phyloP scores from a whole-genome alignment of 768 basidiomycete species.

The Guyanaporus albipodus region DNA sequence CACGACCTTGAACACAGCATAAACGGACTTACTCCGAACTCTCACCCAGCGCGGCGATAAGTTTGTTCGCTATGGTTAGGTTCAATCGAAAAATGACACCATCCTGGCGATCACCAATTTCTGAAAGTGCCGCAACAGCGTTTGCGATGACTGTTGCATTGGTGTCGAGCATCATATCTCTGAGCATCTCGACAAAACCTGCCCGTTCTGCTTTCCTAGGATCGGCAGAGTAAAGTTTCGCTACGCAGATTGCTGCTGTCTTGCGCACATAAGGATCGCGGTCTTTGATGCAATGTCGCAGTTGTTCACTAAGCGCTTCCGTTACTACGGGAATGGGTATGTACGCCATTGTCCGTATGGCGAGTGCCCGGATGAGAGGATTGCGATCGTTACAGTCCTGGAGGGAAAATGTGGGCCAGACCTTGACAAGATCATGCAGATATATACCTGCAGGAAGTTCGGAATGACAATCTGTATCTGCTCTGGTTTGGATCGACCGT shows the following conservation, averaged over 20 bases:
- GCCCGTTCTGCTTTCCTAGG: conserved; percentile 81
- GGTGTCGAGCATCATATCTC: conserved; percentile 87
- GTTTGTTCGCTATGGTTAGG: conserved; percentile 79
- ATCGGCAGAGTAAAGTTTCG: conserved; percentile 90
- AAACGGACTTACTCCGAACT: conserved; percentile 84
- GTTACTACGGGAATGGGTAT: conserved; percentile 90
- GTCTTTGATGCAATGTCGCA: conserved; percentile 90
- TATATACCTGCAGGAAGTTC: conserved; percentile 77
- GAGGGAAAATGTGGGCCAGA: conserved; percentile 11
- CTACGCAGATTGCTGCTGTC: conserved; percentile 96
- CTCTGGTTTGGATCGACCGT: conserved; percentile 90
- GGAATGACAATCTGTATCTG: conserved; percentile 90
- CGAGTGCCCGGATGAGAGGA: conserved; percentile 93
- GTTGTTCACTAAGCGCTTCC: conserved; percentile 80
- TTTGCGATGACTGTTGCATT: conserved; percentile 98
- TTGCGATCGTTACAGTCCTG: conserved; percentile 97
- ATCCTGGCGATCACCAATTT: conserved; percentile 93
- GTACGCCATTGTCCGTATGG: conserved; percentile 99
- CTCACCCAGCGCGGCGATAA: conserved; percentile 87
- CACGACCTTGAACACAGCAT: not conserved
- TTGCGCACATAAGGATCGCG: conserved; percentile 97
- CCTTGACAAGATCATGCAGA: conserved; percentile 2
- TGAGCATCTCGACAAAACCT: conserved; percentile 86
- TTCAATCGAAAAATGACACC: conserved; percentile 92
- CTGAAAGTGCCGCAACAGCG: conserved; percentile 93